Evolutionary conservation across 2,329 filamentous ascomycete genomes (phyloP).

Genomic region (Ophiocordyceps camponoti-saundersi): DNA sequence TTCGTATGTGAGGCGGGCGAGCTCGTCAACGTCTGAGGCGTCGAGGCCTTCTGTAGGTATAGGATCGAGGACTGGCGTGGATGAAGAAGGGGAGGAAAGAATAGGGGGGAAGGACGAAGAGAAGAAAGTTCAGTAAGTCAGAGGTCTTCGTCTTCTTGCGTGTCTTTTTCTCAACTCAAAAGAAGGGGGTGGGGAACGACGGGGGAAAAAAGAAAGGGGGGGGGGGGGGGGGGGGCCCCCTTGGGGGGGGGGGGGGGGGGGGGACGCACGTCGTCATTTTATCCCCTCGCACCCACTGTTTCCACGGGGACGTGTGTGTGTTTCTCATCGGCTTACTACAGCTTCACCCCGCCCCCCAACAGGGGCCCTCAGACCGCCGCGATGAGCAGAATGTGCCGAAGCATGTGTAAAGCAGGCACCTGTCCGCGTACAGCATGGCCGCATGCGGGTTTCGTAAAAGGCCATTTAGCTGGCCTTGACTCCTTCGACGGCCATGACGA

Average conservation of each 20-base stretch:
- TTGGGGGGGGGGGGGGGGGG: background rate
- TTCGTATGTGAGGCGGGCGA: conserved; percentile 51
- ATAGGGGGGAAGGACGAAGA: background rate
- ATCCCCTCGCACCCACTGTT: no score
- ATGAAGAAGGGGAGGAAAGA: background rate
- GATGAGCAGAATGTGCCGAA: no score
- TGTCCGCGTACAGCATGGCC: no score
- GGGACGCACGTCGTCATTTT: conserved; percentile 6
- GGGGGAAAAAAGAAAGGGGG: background rate
- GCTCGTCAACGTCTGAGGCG: conserved; percentile 57
- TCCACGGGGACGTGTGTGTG: no score
- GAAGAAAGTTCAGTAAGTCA: background rate
- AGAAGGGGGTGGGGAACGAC: background rate
- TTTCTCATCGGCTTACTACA: no score
- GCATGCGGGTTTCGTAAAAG: background rate
- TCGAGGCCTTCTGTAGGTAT: conserved; percentile 62
- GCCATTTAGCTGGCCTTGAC: background rate
- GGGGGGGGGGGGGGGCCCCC: background rate
- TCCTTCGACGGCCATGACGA: background rate
- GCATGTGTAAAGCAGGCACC: no score
- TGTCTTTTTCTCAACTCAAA: no score
- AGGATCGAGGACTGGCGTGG: conserved; percentile 51
- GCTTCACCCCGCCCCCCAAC: no score
- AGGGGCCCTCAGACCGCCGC: no score
- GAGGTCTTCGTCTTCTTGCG: no score